Evolutionary conservation across 2,329 filamentous ascomycete genomes (phyloP), one percentile per base, ranked within the genome.

Genomic region (Cryphonectria japonica): DNA sequence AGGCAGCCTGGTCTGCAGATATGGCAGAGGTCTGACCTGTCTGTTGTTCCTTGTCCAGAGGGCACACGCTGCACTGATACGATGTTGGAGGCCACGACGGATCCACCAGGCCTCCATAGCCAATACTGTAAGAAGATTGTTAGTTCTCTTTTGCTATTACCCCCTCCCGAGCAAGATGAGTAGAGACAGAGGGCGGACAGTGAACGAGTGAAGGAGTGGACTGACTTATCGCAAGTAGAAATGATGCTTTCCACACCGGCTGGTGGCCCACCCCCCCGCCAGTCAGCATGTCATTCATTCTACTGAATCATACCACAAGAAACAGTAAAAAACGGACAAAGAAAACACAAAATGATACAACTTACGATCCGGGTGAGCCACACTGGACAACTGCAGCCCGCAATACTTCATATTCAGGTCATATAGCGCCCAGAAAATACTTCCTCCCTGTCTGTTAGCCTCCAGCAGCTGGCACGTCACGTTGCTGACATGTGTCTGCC

Each of bases 191-290:
- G 19, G n/a, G 46, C 16, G 26, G 50, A 26, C 3, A 22, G 39
- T 64, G n/a, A 50, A 39, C 39, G 41, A 50, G 19, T 9, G 22
- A 50, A 8, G 26, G 60, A 9, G 43, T 52, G 57, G 4, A 74
- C 82, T 78, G 79, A 88, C 86, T 83, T 83, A 75, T 84, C 80
- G 70, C 86, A 88, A 69, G 79, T 78, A 74, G 83, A 85, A 78
- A 87, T 86, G 70, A 88, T 79, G 75, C 80, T 79, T 74, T 86
- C 84, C 67, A 87, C 83, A 74, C 82, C 86, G 64, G 86, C 86
- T 88, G 67, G 29, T 16, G 22, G 11, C 34, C 32, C 32, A 65
- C 34, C 32, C 16, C 64, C 26, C 29, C 71, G 34, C 34, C 73
- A 76, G 77, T 73, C 75, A 72, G 70, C 46, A 43, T 37, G 46